These are phyloP conservation scores for Leccinellum luteum DNA, from an alignment of 768 basidiomycete genomes.

Conservation along the genomic window DNA sequence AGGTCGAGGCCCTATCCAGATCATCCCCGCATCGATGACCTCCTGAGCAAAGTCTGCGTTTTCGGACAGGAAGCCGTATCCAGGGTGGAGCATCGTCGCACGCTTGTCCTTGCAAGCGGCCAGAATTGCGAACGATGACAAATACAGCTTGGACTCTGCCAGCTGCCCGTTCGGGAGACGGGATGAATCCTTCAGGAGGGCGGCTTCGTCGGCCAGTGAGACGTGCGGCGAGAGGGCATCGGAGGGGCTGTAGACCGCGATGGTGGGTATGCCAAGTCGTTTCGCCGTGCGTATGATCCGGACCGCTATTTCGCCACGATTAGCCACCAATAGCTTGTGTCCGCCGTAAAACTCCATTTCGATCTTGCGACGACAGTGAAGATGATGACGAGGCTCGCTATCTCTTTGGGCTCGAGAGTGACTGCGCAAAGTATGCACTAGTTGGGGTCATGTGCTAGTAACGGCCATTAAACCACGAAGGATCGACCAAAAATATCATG, in stretches of 20 bases:
- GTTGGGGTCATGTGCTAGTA: background rate
- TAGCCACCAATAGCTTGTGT: constrained; percentile 63
- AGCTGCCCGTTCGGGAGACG: constrained; percentile 15
- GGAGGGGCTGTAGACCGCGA: constrained; percentile 58
- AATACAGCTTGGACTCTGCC: constrained; percentile 47
- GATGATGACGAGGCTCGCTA: background rate
- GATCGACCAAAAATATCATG: background rate
- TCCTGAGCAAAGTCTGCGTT: constrained; percentile 52
- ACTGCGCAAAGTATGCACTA: background rate
- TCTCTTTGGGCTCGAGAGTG: background rate
- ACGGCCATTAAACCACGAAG: background rate
- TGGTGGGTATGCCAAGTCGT: constrained; percentile 46
- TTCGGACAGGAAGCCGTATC: constrained; percentile 67
- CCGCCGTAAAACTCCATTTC: constrained; percentile 17
- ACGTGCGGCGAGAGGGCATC: constrained; percentile 62
- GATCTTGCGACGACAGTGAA: background rate
- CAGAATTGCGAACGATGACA: constrained; percentile 38
- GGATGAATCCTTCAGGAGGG: constrained; percentile 31
- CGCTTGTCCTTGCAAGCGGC: constrained; percentile 38
- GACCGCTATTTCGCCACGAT: constrained; percentile 71
- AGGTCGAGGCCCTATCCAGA: constrained; percentile 56
- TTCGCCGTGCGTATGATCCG: constrained; percentile 59
- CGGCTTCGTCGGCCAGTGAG: constrained; percentile 49
- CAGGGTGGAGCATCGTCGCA: constrained; percentile 58
- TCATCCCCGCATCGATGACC: constrained; percentile 47